Conservation (phyloP, 495 filamentous ascomycete species). For the Clohesyomyces aquaticus region DNA sequence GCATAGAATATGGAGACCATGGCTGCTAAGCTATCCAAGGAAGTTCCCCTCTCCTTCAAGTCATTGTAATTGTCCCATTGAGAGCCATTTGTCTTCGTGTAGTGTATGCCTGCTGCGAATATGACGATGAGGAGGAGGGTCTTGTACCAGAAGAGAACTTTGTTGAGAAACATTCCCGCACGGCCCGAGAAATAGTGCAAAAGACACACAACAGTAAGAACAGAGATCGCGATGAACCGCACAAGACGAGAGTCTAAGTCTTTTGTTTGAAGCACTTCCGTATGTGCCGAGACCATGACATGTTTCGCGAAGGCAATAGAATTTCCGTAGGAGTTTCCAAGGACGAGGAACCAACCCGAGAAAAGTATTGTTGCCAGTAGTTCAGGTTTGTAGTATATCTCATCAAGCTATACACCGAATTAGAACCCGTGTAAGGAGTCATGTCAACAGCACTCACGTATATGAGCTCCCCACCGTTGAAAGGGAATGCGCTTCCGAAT, state of each 20-base stretch:
- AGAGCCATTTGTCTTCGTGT: conserved; percentile 11
- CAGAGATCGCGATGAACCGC: conserved; percentile 18
- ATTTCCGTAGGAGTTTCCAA: conserved; percentile 22
- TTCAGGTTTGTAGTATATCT: conserved; percentile 10
- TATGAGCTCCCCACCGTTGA: conserved; percentile 22
- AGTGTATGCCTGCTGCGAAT: conserved; percentile 19
- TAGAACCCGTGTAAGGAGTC: neutral
- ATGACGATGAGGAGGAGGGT: conserved; percentile 13
- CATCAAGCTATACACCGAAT: conserved; percentile 12
- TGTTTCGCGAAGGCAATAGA: conserved; percentile 23
- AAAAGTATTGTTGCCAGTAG: conserved; percentile 16
- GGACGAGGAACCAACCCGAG: conserved; percentile 15
- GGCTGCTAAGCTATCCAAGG: conserved; percentile 14
- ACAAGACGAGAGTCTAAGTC: conserved; percentile 25
- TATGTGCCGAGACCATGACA: conserved; percentile 8
- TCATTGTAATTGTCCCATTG: conserved; percentile 10
- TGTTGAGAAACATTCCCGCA: conserved; percentile 25
- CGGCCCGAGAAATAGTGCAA: conserved; percentile 19
- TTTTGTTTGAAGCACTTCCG: neutral
- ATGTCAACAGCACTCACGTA: conserved; percentile 6
- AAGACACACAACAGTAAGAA: conserved; percentile 20
- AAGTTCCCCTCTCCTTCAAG: neutral
- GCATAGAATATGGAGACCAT: conserved; percentile 25
- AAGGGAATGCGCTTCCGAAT: conserved; percentile 19
- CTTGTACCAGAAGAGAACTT: conserved; percentile 16